A percentile compares a stretch with the other conserved stretches of the same genome.
These are phyloP conservation scores for Chrysoporthe cubensis DNA, from an alignment of 2,329 filamentous ascomycete genomes.

Conservation along the genomic window DNA sequence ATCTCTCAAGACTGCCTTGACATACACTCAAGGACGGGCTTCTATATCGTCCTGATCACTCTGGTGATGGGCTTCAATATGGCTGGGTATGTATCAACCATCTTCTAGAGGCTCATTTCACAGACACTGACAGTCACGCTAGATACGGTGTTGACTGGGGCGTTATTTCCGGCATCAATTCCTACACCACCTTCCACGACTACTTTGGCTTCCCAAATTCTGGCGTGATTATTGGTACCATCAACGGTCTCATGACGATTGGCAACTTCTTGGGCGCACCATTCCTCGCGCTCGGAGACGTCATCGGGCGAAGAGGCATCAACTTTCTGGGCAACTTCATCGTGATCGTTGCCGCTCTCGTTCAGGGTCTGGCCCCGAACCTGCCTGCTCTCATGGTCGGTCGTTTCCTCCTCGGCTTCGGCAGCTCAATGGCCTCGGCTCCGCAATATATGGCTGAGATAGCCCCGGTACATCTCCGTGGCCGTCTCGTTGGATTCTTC, in stretches of 20 bases:
- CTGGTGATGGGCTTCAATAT: conserved; percentile 52
- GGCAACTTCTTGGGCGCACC: conserved; percentile 52
- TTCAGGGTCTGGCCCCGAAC: conserved; percentile 51
- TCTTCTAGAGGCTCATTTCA: neutral
- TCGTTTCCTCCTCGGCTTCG: conserved; percentile 42
- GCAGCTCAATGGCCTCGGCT: conserved; percentile 37
- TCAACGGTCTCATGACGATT: conserved; percentile 53
- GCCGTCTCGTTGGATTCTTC: conserved; percentile 51
- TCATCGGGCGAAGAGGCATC: conserved; percentile 54
- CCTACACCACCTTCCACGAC: conserved; percentile 45
- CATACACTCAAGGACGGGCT: conserved; percentile 45
- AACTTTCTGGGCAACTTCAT: conserved; percentile 51
- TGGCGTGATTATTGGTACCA: conserved; percentile 45
- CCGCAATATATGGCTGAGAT: conserved; percentile 38
- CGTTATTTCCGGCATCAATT: conserved; percentile 52
- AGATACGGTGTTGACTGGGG: conserved; percentile 53
- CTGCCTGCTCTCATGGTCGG: conserved; percentile 42
- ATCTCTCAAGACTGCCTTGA: conserved; percentile 46
- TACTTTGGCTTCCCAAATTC: conserved; percentile 48
- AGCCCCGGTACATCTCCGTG: conserved; percentile 39
- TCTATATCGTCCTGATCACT: conserved; percentile 47
- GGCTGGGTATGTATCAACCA: conserved; percentile 37
- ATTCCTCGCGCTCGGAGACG: conserved; percentile 53
- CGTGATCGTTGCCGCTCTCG: conserved; percentile 47
- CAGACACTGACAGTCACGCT: neutral